Percentiles rank a stretch among this genome's conserved stretches.
These are phyloP conservation scores for Arachis monticola DNA, from an alignment of 331 rosid species.

Conservation along the genomic window DNA sequence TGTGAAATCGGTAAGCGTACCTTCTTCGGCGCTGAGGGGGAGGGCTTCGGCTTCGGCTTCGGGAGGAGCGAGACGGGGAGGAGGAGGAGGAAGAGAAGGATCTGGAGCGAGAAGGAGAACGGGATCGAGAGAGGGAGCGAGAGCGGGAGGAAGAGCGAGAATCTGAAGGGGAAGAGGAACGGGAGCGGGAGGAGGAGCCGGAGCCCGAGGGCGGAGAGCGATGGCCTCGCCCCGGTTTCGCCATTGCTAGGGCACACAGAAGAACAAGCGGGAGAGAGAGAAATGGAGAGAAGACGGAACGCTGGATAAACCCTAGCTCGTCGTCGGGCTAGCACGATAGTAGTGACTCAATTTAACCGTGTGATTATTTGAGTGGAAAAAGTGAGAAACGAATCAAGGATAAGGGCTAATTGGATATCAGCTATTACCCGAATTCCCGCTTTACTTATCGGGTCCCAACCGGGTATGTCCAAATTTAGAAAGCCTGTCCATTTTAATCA, in stretches of 20 bases:
- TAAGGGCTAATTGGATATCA: too few relatives aligned
- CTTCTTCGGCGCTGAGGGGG: conserved; percentile 64
- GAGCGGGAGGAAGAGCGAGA: conserved; percentile 67
- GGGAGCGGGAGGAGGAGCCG: conserved; percentile 62
- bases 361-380: too few relatives aligned
- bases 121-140: conserved; percentile 51
- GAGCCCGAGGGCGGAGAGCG: conserved; percentile 93
- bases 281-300: conserved; percentile 42
- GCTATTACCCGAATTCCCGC: too few relatives aligned
- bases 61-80: conserved; percentile 76
- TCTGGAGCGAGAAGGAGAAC: conserved; percentile 57
- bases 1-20: conserved; percentile 33
- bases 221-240: conserved; percentile 89
- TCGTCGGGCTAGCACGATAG: background rate
- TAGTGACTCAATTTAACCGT: background rate
- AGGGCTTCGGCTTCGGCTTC: conserved; percentile 79
- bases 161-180: conserved; percentile 52
- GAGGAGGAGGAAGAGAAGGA: conserved; percentile 67
- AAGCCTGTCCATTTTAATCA: too few relatives aligned
- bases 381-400: too few relatives aligned
- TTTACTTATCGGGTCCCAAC: too few relatives aligned
- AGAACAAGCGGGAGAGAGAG: background rate
- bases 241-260: conserved; percentile 58
- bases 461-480: too few relatives aligned
- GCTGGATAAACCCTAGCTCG: conserved; percentile 72